These are phyloP conservation scores for Selaginella moellendorffii DNA, from an alignment of 75 land plant genomes.

Conservation along the genomic window DNA sequence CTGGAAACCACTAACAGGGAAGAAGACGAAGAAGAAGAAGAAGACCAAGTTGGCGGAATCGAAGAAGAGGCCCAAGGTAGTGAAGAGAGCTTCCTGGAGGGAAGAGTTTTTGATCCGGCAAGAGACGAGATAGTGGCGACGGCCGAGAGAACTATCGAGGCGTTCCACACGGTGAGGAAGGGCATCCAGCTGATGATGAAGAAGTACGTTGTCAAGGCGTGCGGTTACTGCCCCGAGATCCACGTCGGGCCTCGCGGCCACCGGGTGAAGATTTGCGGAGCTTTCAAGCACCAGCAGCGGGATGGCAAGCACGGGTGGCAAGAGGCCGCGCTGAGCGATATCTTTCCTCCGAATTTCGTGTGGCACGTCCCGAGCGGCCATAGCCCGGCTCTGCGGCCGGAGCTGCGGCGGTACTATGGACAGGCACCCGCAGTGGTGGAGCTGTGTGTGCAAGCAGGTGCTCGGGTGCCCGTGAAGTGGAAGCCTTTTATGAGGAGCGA, in stretches of 20 bases:
- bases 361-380: slow-evolving; percentile 68
- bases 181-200: slow-evolving; percentile 55
- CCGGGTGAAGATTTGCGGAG: slow-evolving; percentile 58
- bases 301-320: slow-evolving; percentile 91
- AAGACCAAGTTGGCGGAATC: too few relatives aligned
- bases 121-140: slow-evolving; percentile 26
- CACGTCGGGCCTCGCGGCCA: slow-evolving; percentile 70
- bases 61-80: too few relatives aligned
- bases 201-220: slow-evolving; percentile 58
- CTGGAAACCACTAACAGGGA: too few relatives aligned
- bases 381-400: slow-evolving; percentile 1
- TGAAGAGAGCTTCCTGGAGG: too few relatives aligned
- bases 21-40: too few relatives aligned
- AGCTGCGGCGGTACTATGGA: slow-evolving; percentile 42
- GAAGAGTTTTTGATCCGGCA: neutral
- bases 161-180: slow-evolving; percentile 47
- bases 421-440: slow-evolving; percentile 56
- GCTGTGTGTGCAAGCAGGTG: slow-evolving; percentile 52
- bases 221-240: slow-evolving; percentile 81
- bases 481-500: slow-evolving; percentile 37
- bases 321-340: slow-evolving; percentile 45
- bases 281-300: slow-evolving; percentile 55
- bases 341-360: slow-evolving; percentile 69
- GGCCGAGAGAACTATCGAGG: slow-evolving; percentile 41
- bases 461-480: slow-evolving; percentile 26